Base-by-base conservation (phyloP, 2,329 filamentous ascomycete species). In the Grosmannia huntii region DNA sequence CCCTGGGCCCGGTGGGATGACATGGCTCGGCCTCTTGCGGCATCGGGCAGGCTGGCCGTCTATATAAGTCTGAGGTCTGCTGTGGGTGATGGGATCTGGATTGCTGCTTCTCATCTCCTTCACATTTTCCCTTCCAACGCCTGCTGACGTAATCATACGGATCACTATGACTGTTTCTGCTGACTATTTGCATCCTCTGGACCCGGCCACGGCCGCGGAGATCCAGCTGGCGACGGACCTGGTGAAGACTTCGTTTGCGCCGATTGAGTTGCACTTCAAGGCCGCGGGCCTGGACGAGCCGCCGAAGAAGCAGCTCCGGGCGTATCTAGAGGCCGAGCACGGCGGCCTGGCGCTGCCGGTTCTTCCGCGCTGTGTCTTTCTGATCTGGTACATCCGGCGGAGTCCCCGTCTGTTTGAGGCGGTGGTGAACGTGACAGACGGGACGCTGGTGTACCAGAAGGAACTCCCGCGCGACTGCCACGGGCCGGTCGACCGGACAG, bases 341-440 rank as follows among this genome's bases (percentile, higher is more conserved):
- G 7, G 19, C 16, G 56, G 41, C 14, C 12, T 44, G 23, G 27
- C 50, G 4, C 38, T 28, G 49, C 56, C 56, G 14, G 7, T 27
- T 1, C 2, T 58, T 5, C 56, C 56, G 3, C 50, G 56, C 6
- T 21, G 41, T 44, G 27, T 58, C 28, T 54, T 54, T 38, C 11
- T 50, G 3, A 36, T 54, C 36, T 58, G 41, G 38, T 58, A 58
- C 31, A 49, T 58, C 33, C 16, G 27, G n/a, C 33, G 56, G 27
- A 54, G 50, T 79, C 77, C 81, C 65, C 83, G 83, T 68, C 76
- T 83, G 56, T 81, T 84, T 63, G 81, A 84, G 67, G 80, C 80
- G 7, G 62, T 74, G 14, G 67, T 75, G 54, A 81, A 82, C 64
- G 66, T 85, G 21, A 76, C 71, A 1, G 69, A 69, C 6, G 69